Evolutionary conservation across 1,139 yeast species (phyloP).

Genomic region (Hansenula lynferdii): DNA sequence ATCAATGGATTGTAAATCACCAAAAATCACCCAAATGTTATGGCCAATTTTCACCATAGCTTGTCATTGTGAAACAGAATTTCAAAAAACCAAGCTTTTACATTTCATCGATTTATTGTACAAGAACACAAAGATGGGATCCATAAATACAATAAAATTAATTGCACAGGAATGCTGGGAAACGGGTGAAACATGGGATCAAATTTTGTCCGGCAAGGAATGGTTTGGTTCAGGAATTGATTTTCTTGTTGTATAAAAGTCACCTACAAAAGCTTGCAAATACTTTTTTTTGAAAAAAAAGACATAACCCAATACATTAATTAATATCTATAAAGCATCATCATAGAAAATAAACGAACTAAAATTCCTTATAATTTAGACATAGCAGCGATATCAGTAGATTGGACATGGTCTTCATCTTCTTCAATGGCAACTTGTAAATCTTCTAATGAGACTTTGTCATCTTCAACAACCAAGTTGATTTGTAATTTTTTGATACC

Average conservation of each 20-base stretch:
- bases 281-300: not conserved
- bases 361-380: slow-evolving; percentile 66
- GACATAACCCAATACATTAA: slow-evolving; percentile 4
- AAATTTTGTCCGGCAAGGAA: slow-evolving; percentile 32
- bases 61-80: slow-evolving; percentile 32
- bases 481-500: slow-evolving; percentile 99
- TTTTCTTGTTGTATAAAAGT: slow-evolving; percentile 39
- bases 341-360: slow-evolving; percentile 3
- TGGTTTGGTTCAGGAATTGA: slow-evolving; percentile 47
- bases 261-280: too few species aligned
- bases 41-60: slow-evolving; percentile 52
- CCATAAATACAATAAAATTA: slow-evolving; percentile 35
- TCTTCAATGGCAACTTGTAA: slow-evolving; percentile 84
- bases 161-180: slow-evolving; percentile 41
- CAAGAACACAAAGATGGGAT: slow-evolving; percentile 48
- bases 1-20: slow-evolving; percentile 37
- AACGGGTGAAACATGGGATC: slow-evolving; percentile 33
- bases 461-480: slow-evolving; percentile 98
- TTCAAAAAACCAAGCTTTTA: slow-evolving; percentile 28
- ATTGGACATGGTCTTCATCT: slow-evolving; percentile 99
- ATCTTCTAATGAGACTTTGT: slow-evolving; percentile 86
- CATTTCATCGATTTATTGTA: slow-evolving; percentile 36
- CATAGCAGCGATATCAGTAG: slow-evolving; percentile 98
- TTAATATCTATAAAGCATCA: slow-evolving; percentile 3
- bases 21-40: slow-evolving; percentile 52